A percentile compares a stretch with the other conserved stretches of the same genome.
These are phyloP conservation scores for Geotrichum reessii DNA, from an alignment of 1,139 yeast species.

Conservation along the genomic window DNA sequence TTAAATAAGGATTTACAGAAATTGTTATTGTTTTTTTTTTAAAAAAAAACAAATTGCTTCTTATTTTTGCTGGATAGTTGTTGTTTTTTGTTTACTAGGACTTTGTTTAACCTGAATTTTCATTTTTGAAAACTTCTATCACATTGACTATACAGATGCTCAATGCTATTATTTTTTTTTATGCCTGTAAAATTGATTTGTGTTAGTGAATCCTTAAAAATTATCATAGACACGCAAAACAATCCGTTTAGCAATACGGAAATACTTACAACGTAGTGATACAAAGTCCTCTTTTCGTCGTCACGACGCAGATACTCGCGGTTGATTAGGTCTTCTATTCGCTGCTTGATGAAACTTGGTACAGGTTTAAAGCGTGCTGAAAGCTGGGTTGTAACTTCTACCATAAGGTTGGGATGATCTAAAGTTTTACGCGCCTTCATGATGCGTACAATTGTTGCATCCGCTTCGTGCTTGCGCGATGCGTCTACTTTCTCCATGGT, in stretches of 20 bases:
- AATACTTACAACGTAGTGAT: constrained; percentile 55
- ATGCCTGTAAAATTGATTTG: neutral
- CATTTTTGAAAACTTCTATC: too few relatives aligned
- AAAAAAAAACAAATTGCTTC: too few relatives aligned
- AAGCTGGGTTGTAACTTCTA: constrained; percentile 60
- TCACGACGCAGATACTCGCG: constrained; percentile 79
- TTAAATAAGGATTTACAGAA: too few relatives aligned
- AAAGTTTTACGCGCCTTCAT: constrained; percentile 66
- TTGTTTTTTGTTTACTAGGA: neutral
- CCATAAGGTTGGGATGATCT: constrained; percentile 59
- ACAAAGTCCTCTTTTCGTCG: constrained; percentile 52
- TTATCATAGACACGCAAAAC: neutral
- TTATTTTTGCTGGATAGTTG: neutral
- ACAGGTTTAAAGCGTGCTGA: constrained; percentile 63
- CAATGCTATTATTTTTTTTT: neutral
- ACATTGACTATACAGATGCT: neutral
- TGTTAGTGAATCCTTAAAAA: neutral
- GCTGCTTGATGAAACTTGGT: constrained; percentile 60
- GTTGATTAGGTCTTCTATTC: constrained; percentile 76
- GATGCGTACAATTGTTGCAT: constrained; percentile 83
- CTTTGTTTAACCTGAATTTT: too few relatives aligned
- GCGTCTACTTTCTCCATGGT: constrained; percentile 42
- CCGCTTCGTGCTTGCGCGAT: constrained; percentile 57
- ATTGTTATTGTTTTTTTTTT: too few relatives aligned
- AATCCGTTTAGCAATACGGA: neutral